Evolutionary conservation across 495 filamentous ascomycete species (phyloP).

Genomic region (Talaromyces adpressus): DNA sequence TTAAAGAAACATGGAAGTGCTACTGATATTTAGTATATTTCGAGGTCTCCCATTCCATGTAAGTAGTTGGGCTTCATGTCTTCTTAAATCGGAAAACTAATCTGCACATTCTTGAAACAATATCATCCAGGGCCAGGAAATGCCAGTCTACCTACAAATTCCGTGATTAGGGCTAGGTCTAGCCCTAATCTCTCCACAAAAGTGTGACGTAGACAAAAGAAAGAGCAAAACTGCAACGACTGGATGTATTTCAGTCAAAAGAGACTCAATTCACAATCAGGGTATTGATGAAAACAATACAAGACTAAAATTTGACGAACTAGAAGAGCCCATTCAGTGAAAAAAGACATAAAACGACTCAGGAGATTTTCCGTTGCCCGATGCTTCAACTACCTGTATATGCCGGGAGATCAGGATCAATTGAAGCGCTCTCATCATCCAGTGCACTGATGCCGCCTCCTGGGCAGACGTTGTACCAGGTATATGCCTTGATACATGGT

Average conservation of each 20-base stretch:
- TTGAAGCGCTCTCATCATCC: neutral
- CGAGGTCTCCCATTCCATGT: neutral
- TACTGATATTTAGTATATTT: neutral
- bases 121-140: neutral
- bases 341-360: neutral
- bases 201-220: neutral
- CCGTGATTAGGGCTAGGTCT: neutral
- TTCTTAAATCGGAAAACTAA: neutral
- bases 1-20: neutral
- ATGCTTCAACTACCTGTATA: neutral
- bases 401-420: neutral
- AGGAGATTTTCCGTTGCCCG: neutral
- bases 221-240: neutral
- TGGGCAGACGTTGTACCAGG: constrained; percentile 7
- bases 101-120: neutral
- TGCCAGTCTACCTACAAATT: too few species aligned
- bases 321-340: neutral
- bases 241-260: neutral
- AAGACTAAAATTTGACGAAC: neutral
- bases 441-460: neutral
- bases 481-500: constrained; percentile 5
- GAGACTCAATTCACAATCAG: neutral
- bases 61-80: neutral
- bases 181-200: neutral
- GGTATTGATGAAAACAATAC: neutral